Conservation (phyloP, 805 yeast species). For the Ogataea corticis region DNA sequence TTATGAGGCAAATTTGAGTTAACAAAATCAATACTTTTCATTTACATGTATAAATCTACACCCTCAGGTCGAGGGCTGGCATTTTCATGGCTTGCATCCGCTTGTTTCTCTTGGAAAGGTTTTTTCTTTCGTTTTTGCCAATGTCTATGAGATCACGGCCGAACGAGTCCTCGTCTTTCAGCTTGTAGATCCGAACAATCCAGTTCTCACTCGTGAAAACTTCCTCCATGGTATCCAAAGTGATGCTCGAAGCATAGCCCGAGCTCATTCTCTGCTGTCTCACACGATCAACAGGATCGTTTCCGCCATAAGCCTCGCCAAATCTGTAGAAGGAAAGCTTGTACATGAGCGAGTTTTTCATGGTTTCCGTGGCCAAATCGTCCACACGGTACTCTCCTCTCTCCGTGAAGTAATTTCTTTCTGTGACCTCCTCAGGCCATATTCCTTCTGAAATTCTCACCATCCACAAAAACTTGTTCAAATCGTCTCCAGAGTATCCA, state of each 20-base stretch:
- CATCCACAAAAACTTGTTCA: constrained; percentile 98
- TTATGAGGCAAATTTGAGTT: too few relatives aligned
- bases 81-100: constrained; percentile 29
- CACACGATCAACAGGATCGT: constrained; percentile 77
- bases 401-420: constrained; percentile 78
- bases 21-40: too few relatives aligned
- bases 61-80: constrained; percentile 33
- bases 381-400: constrained; percentile 90
- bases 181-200: constrained; percentile 92
- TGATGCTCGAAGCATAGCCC: constrained; percentile 41
- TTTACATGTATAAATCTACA: constrained; percentile 8
- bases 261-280: constrained; percentile 63
- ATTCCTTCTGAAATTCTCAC: constrained; percentile 97
- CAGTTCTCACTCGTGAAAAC: constrained; percentile 95
- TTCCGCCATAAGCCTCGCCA: constrained; percentile 64
- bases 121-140: constrained; percentile 48
- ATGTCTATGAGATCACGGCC: constrained; percentile 77
- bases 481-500: constrained; percentile 94
- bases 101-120: constrained; percentile 26
- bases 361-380: constrained; percentile 73
- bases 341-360: constrained; percentile 91
- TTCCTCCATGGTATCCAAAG: constrained; percentile 82
- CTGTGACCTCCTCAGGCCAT: constrained; percentile 98
- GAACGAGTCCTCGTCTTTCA: constrained; percentile 81
- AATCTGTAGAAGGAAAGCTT: constrained; percentile 90